Base-by-base conservation (phyloP, 306 rosid genomes). In the Ammopiptanthus mongolicus region DNA sequence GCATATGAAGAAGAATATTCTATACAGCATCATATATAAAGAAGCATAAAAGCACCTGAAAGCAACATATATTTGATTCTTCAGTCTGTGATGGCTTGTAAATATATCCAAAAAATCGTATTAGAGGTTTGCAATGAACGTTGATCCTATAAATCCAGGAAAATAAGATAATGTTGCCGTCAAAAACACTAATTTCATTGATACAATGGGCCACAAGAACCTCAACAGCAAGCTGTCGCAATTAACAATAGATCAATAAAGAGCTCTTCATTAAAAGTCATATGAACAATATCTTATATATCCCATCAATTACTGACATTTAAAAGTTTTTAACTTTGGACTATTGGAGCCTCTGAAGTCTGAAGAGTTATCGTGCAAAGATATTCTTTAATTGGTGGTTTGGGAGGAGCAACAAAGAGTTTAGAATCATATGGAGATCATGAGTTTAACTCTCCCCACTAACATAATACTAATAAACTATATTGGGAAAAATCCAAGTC, bases 1-100 rank as follows among this genome's bases (percentile, higher is more conserved):
- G 83, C 53, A 74, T 74, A 28, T 13, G 7, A 75, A 56, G 17
- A 60, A 82, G 81, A 73, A 74, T 79, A 83, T 83, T 56, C 81
- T 25, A 13, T 3, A 55, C 3, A 56, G 13, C 28, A 47, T 29
- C 71, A 63, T 25, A 25, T 18, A 46, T 28, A 81, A 76, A 65
- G 31, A 11, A 42, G 22, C 65, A 70, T 1, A 34, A 63, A 76
- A 74, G 37, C 51, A 63, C 75, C 86, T 53, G 65, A 78, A 74
- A 74, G 65, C 19, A 69, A 63, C 48, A 41, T 25, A 13, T 58
- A 37, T 57, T 59, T 21, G 53, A 4, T 25, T 23, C 74, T 50
- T 47, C 19, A 1, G 19, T 39, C n/a, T 33, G 17, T 6, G 51
- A 42, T 1, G 22, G 34, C 34, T 56, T 59, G n/a, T n/a, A n/a